phyloP scores from a whole-genome alignment of 2,329 filamentous ascomycete species.

The Monosporascus sp. region DNA sequence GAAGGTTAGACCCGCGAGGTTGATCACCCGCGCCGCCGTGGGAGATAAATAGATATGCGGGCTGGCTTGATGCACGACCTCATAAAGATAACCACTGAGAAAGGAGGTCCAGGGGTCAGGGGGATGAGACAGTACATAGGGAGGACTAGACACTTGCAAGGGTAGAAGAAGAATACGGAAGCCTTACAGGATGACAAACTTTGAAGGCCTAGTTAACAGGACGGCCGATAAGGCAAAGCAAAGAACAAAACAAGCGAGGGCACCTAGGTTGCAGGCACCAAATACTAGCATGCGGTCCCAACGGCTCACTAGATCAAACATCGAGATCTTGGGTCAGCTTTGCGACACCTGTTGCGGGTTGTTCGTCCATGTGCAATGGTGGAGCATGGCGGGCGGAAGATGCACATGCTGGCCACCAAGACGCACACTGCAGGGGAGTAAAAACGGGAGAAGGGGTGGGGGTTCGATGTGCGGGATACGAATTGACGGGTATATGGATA shows the following conservation, averaged over 20 bases:
- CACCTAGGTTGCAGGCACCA: slow-evolving; percentile 81
- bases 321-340: slow-evolving; percentile 28
- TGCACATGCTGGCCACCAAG: slow-evolving; percentile 37
- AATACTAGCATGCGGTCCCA: slow-evolving; percentile 96
- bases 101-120: neutral
- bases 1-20: slow-evolving; percentile 16
- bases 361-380: slow-evolving; percentile 32
- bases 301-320: slow-evolving; percentile 67
- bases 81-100: slow-evolving; percentile 9
- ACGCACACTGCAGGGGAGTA: slow-evolving; percentile 36
- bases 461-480: slow-evolving; percentile 17
- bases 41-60: slow-evolving; percentile 24
- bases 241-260: slow-evolving; percentile 85
- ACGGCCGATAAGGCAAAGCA: slow-evolving; percentile 88
- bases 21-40: slow-evolving; percentile 18
- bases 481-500: slow-evolving; percentile 7
- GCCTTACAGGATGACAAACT: slow-evolving; percentile 93
- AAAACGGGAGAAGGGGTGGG: neutral
- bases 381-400: slow-evolving; percentile 37
- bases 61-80: slow-evolving; percentile 23
- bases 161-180: slow-evolving; percentile 5
- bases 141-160: slow-evolving; percentile 10
- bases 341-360: slow-evolving; percentile 13
- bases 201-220: slow-evolving; percentile 74
- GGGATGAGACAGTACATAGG: slow-evolving; percentile 8